Conservation (phyloP, 2,329 filamentous ascomycete genomes). For the Diaporthe nobilis region DNA sequence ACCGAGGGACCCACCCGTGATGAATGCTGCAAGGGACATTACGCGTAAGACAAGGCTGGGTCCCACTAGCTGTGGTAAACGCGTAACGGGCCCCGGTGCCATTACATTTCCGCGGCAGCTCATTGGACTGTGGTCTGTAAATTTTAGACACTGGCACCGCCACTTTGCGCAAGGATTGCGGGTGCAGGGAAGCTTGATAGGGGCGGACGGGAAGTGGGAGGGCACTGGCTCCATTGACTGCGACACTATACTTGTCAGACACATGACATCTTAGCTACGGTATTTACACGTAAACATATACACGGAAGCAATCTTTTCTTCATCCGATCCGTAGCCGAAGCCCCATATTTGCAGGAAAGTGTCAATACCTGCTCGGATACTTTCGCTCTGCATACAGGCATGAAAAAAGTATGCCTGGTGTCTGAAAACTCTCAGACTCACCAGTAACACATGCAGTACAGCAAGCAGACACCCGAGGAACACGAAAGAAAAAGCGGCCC, state of each 20-base stretch:
- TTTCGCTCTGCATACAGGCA: not conserved
- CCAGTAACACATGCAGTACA: too few species aligned
- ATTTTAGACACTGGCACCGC: conserved; percentile 2
- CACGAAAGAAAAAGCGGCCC: not conserved
- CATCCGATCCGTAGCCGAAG: not conserved
- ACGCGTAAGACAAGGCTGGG: conserved; percentile 28
- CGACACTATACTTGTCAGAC: conserved; percentile 2
- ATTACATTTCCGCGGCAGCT: conserved; percentile 13
- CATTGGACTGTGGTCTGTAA: conserved; percentile 13
- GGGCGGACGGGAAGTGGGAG: conserved; percentile 28
- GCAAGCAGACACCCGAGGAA: too few species aligned
- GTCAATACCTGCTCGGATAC: not conserved
- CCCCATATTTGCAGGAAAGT: not conserved
- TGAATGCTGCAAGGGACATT: conserved; percentile 1
- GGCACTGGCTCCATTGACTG: not conserved
- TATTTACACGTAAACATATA: not conserved
- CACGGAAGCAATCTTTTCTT: not conserved
- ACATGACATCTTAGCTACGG: not conserved
- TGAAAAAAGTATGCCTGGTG: not conserved
- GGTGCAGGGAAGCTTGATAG: not conserved
- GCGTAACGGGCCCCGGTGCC: conserved; percentile 10
- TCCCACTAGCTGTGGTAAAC: not conserved
- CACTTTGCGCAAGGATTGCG: not conserved
- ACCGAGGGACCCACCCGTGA: conserved; percentile 20
- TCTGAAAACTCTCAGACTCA: too few species aligned